Evolutionary conservation across 1,139 yeast genomes (phyloP), one percentile per base, ranked within the genome.

Genomic region (Blastobotrys arbuscula): DNA sequence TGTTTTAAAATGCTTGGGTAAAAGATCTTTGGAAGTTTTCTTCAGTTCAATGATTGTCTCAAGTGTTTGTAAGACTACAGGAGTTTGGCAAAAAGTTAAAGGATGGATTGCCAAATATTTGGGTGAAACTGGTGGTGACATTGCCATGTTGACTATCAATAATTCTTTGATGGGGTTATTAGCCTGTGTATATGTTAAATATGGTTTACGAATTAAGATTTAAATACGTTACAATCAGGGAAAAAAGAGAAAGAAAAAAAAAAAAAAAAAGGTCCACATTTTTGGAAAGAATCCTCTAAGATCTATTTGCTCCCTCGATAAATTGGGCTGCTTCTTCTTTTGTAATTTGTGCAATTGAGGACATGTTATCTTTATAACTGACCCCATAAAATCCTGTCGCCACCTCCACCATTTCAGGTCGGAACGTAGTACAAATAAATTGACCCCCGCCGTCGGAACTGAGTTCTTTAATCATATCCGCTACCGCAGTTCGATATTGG

Each of bases 401-500:
- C 13, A 83, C 89, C 54, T 82, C 82, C 35, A 94, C 71, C 88
- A 92, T 83, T 63, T 92, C 98, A 0, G 95, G 89, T 58, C 97
- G 74, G 72, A 94, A 94, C 0, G 98, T 92, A 1, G 98, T 92
- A 65, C 97, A 90, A 37, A 92, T 88, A 62, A 92, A 92, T 65
- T 92, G 99, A 30, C 64, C 61, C 38, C 72, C 69, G 30, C 64
- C 61, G 38, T 72, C 69, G 15, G 59, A 56, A 15, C 96, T 78
- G 48, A 90, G 69, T 39, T 78, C 75, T 51, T 79, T 74, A 53
- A 92, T 82, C 74, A 87, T 72, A 34, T 75, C 69, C 0, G 98
- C 96, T 16, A 92, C 96, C 0, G 96, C 82, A 0, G 87, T 79
- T 59, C 98, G 78, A 64, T 90, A 90, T 62, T 88, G 96, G 2